Evolutionary conservation across 768 basidiomycete genomes (phyloP).

Genomic region (Pulveroboletus sp.): DNA sequence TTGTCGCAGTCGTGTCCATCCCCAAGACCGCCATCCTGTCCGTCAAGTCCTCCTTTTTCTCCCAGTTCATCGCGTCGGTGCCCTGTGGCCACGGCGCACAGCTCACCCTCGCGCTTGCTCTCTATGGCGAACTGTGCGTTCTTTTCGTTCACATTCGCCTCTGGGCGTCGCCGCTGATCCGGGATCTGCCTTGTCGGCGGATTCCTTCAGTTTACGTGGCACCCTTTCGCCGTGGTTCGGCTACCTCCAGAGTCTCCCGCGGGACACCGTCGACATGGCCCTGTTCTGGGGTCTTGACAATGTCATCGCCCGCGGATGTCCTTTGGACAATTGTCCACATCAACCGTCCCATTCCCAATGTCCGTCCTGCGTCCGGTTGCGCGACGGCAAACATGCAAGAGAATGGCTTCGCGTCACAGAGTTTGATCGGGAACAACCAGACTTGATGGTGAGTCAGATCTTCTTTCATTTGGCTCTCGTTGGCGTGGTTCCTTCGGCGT

Average conservation of each 20-base stretch:
- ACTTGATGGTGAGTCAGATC: conserved; percentile 25
- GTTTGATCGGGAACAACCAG: conserved; percentile 24
- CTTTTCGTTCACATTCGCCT: not conserved
- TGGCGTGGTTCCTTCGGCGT: conserved; percentile 5
- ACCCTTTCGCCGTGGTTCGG: conserved; percentile 55
- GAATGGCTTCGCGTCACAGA: conserved; percentile 35
- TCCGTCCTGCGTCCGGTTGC: conserved; percentile 17
- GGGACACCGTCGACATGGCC: conserved; percentile 50
- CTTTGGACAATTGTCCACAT: not conserved
- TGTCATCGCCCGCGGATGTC: conserved; percentile 17
- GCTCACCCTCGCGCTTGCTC: conserved; percentile 58
- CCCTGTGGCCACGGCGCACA: conserved; percentile 60
- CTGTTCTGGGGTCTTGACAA: conserved; percentile 52
- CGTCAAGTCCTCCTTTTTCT: conserved; percentile 50
- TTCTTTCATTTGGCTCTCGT: conserved; percentile 12
- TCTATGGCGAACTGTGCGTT: conserved; percentile 65
- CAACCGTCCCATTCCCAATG: conserved; percentile 6
- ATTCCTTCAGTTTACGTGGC: conserved; percentile 39
- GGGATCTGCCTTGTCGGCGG: conserved; percentile 23
- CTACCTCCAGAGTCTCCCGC: conserved; percentile 67
- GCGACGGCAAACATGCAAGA: conserved; percentile 30
- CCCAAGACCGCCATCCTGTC: conserved; percentile 64
- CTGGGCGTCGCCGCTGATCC: conserved; percentile 15
- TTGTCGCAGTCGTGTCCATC: conserved; percentile 58
- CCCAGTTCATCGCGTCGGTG: conserved; percentile 39